These are phyloP conservation scores for Cicer arietinum DNA, from an alignment of 306 rosid species.

Conservation along the genomic window DNA sequence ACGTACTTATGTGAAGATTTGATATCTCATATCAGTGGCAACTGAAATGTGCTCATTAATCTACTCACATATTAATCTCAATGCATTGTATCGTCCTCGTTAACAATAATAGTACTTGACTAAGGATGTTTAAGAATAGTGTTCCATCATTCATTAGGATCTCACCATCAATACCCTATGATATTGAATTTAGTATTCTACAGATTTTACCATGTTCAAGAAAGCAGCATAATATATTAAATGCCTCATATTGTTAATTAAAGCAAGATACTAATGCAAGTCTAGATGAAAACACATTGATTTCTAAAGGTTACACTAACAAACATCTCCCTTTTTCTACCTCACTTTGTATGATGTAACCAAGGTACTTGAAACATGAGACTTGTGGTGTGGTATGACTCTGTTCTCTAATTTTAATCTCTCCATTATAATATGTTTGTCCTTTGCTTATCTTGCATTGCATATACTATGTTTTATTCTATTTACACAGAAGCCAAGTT, in stretches of 20 bases:
- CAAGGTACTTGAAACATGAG: not conserved
- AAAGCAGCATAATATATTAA: not conserved
- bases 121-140: not conserved
- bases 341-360: not conserved
- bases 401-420: not conserved
- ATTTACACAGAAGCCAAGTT: not conserved
- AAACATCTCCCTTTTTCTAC: conserved; percentile 2
- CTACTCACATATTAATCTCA: not conserved
- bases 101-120: not conserved
- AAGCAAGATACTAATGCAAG: not conserved
- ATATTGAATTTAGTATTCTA: not conserved
- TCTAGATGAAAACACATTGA: not conserved
- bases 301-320: not conserved
- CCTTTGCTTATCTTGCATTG: not conserved
- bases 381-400: not conserved
- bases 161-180: not conserved
- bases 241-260: not conserved
- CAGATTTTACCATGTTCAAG: not conserved
- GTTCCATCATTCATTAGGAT: not conserved
- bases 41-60: not conserved
- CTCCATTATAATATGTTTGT: not conserved
- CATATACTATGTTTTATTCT: not conserved
- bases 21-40: not conserved
- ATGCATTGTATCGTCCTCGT: not conserved
- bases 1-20: not conserved